A percentile compares a stretch with the other conserved stretches of the same genome.
Conservation (phyloP, 257 asterid species). For the Nemophila menziesii region DNA sequence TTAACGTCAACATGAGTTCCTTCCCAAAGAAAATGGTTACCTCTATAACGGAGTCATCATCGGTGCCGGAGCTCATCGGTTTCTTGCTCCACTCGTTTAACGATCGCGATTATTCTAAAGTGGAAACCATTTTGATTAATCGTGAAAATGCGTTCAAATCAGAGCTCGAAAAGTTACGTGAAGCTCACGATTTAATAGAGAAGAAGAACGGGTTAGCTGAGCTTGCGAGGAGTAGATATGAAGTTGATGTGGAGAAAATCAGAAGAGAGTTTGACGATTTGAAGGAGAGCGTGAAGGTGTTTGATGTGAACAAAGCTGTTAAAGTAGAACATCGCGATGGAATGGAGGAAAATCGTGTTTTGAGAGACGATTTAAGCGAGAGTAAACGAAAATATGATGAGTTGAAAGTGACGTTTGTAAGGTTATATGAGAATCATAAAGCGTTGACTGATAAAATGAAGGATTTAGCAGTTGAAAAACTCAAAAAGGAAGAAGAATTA, state of each 20-base stretch:
- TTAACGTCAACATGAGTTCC: background rate
- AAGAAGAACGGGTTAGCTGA: background rate
- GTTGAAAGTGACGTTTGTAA: constrained; percentile 5
- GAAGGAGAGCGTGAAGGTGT: too few relatives aligned
- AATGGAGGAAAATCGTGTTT: too few relatives aligned
- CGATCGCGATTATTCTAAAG: constrained; percentile 15
- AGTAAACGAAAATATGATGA: constrained; percentile 6
- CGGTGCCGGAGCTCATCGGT: constrained; percentile 22
- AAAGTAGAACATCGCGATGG: too few relatives aligned
- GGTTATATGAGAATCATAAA: constrained; percentile 7
- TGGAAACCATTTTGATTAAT: constrained; percentile 12
- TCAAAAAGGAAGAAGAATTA: background rate
- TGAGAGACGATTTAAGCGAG: constrained; percentile 11
- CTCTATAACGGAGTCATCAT: background rate
- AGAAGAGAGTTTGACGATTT: constrained; percentile 8
- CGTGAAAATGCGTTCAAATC: constrained; percentile 15
- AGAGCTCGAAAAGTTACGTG: constrained; percentile 16
- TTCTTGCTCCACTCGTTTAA: constrained; percentile 14
- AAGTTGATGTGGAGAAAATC: constrained; percentile 9
- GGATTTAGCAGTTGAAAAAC: background rate
- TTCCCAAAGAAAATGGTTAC: background rate
- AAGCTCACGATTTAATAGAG: constrained; percentile 11
- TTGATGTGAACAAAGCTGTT: too few relatives aligned
- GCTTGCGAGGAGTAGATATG: constrained; percentile 8
- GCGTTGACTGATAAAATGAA: background rate